Base-by-base conservation (phyloP, 306 rosid genomes). In the Lathyrus oleraceus region DNA sequence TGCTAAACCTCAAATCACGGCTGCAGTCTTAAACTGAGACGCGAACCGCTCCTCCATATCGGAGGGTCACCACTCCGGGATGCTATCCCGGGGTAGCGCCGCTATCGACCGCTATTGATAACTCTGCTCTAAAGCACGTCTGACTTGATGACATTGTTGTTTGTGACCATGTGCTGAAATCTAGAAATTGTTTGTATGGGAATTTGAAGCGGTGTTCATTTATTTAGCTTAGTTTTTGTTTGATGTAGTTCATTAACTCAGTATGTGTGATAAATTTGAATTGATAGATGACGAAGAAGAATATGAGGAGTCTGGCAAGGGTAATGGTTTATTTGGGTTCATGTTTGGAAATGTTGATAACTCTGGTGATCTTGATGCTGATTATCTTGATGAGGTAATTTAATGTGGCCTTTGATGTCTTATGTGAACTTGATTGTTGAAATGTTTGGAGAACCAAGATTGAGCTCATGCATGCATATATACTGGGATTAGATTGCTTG, bases 271-370 rank as follows among this genome's bases (percentile, higher is more conserved):
- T 74, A 11, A 35, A 65, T 63, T 75, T 16, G 47, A 45, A 48
- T 73, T 81, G 68, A 54, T 77, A 88, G 96, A 88, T 47, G 97
- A 90, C 3, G 97, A 93, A 42, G 98, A 89, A 47, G 91, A 88
- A 56, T 86, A 85, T 6, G 96, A 93, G 79, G 97, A 90, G 72
- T 76, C 44, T 74, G 94, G 83, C 69, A 83, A 85, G 49, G 91
- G 90, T 67, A 85, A 85, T 73, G 89, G 96, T 42, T 82, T 90
- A 38, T 80, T 93, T 49, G 98, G 96, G 40, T 90, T 93, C 83
- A 93, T 93, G 97, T 93, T 90, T 71, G 98, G 98, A 42, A 93
- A 93, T 81, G 96, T 93, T 28, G 95, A 93, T 70, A 91, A 93
- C 69, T 93, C 96, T 25, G 98, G 97, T 27, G 94, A 87, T 79